Evolutionary conservation across 768 basidiomycete genomes (phyloP).

Genomic region (Kwoniella dendrophila): DNA sequence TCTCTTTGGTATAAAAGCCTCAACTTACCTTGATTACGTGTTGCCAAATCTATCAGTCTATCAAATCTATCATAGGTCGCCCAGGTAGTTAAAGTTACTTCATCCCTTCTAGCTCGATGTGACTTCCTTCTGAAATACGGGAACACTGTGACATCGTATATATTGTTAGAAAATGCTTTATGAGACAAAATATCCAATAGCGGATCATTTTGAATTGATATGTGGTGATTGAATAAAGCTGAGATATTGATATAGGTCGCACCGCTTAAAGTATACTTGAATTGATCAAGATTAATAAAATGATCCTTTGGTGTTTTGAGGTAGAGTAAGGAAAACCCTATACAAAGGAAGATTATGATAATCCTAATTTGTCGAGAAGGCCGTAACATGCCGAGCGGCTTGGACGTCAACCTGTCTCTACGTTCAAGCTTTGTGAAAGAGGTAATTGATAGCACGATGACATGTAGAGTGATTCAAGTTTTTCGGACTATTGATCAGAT

Average conservation of each 20-base stretch:
- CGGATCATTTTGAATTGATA: background rate
- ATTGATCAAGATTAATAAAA: too few species aligned
- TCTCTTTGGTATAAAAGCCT: background rate
- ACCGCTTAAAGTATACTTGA: too few species aligned
- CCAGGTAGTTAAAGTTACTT: slow-evolving; percentile 1
- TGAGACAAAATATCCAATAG: background rate
- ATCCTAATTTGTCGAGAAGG: too few species aligned
- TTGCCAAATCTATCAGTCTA: background rate
- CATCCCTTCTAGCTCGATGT: background rate
- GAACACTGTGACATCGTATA: background rate
- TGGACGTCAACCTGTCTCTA: too few species aligned
- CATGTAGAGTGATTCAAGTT: too few species aligned
- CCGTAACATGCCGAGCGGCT: too few species aligned
- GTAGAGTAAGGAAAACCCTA: too few species aligned
- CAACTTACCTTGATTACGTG: background rate
- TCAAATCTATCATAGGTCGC: background rate
- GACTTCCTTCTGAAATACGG: background rate
- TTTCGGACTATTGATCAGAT: too few species aligned
- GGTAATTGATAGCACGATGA: too few species aligned
- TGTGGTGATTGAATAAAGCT: slow-evolving; percentile 1
- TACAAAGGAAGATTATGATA: too few species aligned
- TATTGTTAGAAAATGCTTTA: background rate
- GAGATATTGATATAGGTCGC: background rate
- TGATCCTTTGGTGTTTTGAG: too few species aligned
- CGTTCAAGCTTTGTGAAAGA: too few species aligned